These are phyloP conservation scores for Vigna unguiculata DNA, from an alignment of 306 rosid genomes.

Conservation along the genomic window DNA sequence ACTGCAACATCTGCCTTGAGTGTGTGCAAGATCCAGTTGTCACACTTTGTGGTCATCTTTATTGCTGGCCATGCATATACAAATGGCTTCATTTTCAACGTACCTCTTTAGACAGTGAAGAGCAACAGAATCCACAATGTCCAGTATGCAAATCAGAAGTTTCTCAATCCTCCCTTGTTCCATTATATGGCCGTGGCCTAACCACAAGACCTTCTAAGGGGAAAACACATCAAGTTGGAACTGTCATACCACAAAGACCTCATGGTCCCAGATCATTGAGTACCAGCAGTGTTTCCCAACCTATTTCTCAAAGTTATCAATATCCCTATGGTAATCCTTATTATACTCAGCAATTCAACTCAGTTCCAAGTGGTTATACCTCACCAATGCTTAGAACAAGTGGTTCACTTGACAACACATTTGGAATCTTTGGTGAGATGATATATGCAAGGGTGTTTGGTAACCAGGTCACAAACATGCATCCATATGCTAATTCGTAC, in stretches of 20 bases:
- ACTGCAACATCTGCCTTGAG: slow-evolving; percentile 92
- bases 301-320: slow-evolving; percentile 46
- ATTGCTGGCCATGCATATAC: slow-evolving; percentile 97
- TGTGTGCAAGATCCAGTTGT: slow-evolving; percentile 88
- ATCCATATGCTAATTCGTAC: slow-evolving; percentile 66
- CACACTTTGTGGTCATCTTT: slow-evolving; percentile 95
- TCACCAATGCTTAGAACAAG: slow-evolving; percentile 53
- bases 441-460: slow-evolving; percentile 74
- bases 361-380: slow-evolving; percentile 43
- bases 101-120: slow-evolving; percentile 39
- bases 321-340: slow-evolving; percentile 44
- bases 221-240: slow-evolving; percentile 51
- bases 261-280: slow-evolving; percentile 53
- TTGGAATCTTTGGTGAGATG: slow-evolving; percentile 72
- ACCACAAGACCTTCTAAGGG: slow-evolving; percentile 47
- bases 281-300: slow-evolving; percentile 40
- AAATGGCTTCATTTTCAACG: slow-evolving; percentile 73
- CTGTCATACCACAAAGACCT: slow-evolving; percentile 73
- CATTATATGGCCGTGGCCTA: slow-evolving; percentile 76
- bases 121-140: slow-evolving; percentile 58
- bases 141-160: slow-evolving; percentile 93
- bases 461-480: slow-evolving; percentile 55
- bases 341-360: slow-evolving; percentile 47
- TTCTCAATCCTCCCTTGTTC: slow-evolving; percentile 72
- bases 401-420: slow-evolving; percentile 49